Evolutionary conservation across 2,329 filamentous ascomycete genomes (phyloP), one percentile per base, ranked within the genome.

Genomic region (Cylindrodendrum hubeiense): DNA sequence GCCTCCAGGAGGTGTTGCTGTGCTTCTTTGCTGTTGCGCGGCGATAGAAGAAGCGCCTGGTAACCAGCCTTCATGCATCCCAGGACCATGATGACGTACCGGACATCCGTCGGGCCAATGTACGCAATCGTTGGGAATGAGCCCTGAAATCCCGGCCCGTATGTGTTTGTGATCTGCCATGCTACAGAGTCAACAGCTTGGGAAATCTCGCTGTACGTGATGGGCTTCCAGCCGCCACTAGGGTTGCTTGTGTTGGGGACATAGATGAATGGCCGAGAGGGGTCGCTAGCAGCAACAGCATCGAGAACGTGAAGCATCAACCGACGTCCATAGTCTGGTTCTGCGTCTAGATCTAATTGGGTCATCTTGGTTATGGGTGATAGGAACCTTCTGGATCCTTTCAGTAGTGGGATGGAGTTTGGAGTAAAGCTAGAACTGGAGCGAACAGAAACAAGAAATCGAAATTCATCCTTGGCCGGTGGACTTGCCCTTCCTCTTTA

Each of bases 11-110:
- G 70, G n/a, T 57, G 63, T 47, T 75, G 34, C 39, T 78, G 71
- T 1, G 69, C 74, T 30, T 75, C 71, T 9, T 75, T 41, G 10
- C 71, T 76, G 60, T 79, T 79, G 4, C 75, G 69, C 41, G 74
- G 75, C 1, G 77, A 79, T 39, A 66, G 70, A 24, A 79, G 65
- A 2, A 79, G 64, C n/a, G 77, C 75, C 47, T 79, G 79, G 66
- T 82, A 80, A 7, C 82, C 81, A 9, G 80, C 78, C 69, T 84
- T 84, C 59, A 80, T 79, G 41, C 64, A 77, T 7, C 80, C 81
- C n/a, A 82, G 65, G 4, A 81, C 61, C 10, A 79, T 51, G 33
- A 83, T 75, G 17, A 66, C 74, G 55, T 80, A 78, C 17, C 77
- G 74, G 15, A 80, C 52, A 61, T 84, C 81, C 33, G 75, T 72